Conservation (phyloP, 78 protist species). For the Emiliania huxleyi region DNA sequence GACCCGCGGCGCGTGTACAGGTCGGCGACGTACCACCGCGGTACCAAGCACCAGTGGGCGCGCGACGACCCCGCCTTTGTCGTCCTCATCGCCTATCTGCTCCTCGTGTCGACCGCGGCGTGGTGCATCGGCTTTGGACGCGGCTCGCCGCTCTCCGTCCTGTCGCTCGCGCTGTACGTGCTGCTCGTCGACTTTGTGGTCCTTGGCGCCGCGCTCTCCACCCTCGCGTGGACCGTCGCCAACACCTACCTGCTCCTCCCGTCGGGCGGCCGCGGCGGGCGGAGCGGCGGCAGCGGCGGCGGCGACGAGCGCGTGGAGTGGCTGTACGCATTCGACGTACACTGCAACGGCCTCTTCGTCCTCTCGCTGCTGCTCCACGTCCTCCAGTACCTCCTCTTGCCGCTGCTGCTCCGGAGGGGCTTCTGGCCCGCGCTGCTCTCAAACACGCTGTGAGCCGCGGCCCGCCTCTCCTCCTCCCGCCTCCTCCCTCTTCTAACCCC, state of each 20-base stretch:
- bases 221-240: conserved; percentile 55
- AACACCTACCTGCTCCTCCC: neutral
- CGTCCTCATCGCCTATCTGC: conserved; percentile 51
- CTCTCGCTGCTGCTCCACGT: conserved; percentile 61
- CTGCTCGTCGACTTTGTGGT: conserved; percentile 68
- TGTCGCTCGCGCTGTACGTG: neutral
- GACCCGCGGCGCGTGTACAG: conserved; percentile 65
- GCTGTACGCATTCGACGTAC: conserved; percentile 92
- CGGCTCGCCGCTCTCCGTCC: neutral
- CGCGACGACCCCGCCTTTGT: conserved; percentile 95
- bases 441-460: conserved; percentile 73
- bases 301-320: conserved; percentile 88
- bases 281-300: no score
- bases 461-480: conserved; percentile 71
- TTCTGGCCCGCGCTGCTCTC: conserved; percentile 61
- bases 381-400: conserved; percentile 16
- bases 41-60: conserved; percentile 92
- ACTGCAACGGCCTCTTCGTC: conserved; percentile 92
- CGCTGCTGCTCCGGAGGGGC: neutral
- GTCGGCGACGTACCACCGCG: conserved; percentile 21
- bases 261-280: no score
- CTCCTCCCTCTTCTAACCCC: conserved; percentile 90
- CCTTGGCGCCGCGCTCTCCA: conserved; percentile 66
- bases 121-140: conserved; percentile 19
- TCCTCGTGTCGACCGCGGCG: neutral